Evolutionary conservation across 78 protist genomes (phyloP).

Genomic region (Dictyostelium citrinum): DNA sequence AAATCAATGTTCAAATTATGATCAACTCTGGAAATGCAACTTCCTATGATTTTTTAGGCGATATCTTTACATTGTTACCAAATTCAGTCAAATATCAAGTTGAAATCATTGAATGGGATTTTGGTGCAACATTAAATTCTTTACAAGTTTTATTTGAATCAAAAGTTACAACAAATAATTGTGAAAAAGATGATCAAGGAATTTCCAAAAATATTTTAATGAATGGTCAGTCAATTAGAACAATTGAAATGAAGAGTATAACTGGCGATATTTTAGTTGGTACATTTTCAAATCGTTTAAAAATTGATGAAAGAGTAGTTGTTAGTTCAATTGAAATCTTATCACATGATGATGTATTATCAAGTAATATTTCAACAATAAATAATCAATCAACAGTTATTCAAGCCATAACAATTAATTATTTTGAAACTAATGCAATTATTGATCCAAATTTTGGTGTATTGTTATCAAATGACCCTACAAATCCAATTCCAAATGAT

Average conservation of each 20-base stretch:
- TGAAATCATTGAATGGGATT: neutral
- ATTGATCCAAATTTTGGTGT: slow-evolving; percentile 15
- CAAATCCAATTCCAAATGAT: neutral
- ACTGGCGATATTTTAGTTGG: neutral
- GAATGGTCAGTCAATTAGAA: slow-evolving; percentile 9
- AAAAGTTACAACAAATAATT: neutral
- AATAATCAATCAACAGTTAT: neutral
- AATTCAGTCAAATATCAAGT: slow-evolving; percentile 35
- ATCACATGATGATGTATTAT: neutral
- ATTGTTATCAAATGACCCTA: neutral
- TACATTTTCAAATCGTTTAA: slow-evolving; percentile 18
- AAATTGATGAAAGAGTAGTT: neutral
- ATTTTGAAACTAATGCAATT: neutral
- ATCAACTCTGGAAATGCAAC: neutral
- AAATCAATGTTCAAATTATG: neutral
- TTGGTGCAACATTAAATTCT: neutral
- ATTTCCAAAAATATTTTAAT: neutral
- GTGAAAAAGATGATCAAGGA: neutral
- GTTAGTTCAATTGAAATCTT: neutral
- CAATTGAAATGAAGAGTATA: neutral
- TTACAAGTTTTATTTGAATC: slow-evolving; percentile 10
- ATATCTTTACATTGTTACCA: neutral
- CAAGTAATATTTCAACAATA: neutral
- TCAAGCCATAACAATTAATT: neutral
- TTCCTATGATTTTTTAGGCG: neutral